phyloP scores from a whole-genome alignment of 805 yeast genomes.

The Saccharomycopsis fodiens region DNA sequence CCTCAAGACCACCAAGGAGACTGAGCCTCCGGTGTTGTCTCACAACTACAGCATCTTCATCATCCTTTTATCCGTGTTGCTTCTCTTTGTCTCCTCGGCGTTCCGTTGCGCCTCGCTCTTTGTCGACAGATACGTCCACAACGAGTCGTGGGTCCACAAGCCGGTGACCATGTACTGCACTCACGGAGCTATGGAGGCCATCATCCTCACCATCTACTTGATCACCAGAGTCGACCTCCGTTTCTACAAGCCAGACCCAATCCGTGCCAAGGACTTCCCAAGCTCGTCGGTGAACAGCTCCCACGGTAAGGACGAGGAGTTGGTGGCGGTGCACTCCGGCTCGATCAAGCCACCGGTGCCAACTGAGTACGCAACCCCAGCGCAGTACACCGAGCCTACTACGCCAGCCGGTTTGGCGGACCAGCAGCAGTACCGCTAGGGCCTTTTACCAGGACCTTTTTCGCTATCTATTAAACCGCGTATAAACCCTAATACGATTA shows the following conservation, averaged over 20 bases:
- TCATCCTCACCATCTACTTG: slow-evolving; percentile 50
- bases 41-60: slow-evolving; percentile 44
- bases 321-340: background rate
- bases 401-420: background rate
- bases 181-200: slow-evolving; percentile 61
- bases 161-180: slow-evolving; percentile 58
- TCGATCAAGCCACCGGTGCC: background rate
- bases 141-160: slow-evolving; percentile 37
- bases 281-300: background rate
- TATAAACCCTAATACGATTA: too few species aligned
- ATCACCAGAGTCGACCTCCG: slow-evolving; percentile 65
- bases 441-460: too few species aligned
- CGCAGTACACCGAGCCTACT: background rate
- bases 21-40: slow-evolving; percentile 25
- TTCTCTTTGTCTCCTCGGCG: slow-evolving; percentile 43
- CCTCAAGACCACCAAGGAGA: slow-evolving; percentile 26
- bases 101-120: slow-evolving; percentile 44
- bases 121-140: slow-evolving; percentile 23
- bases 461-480: too few species aligned
- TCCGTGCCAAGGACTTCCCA: background rate
- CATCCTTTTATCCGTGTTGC: slow-evolving; percentile 38
- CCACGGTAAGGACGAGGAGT: background rate
- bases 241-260: slow-evolving; percentile 66
- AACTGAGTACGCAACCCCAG: background rate
- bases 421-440: too few species aligned